Evolutionary conservation across 1,284 basidiomycete genomes (phyloP).

Genomic region (Moesziomyces aphidis): DNA sequence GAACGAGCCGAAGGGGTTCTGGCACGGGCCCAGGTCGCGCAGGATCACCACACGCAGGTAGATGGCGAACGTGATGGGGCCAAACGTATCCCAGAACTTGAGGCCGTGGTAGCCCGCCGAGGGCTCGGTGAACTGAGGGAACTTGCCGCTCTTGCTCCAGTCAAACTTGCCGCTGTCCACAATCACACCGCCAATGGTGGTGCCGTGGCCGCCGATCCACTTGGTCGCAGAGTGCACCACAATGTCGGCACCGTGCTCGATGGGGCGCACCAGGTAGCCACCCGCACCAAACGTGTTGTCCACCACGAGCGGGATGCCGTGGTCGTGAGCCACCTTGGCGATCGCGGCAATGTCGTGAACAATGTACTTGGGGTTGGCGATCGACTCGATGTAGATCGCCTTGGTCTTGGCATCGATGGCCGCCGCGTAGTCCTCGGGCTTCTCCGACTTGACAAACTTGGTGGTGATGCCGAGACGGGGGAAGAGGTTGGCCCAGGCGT

Average conservation of each 20-base stretch:
- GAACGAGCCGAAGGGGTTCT: constrained; percentile 87
- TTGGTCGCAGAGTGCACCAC: constrained; percentile 89
- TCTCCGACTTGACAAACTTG: constrained; percentile 78
- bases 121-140: constrained; percentile 84
- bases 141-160: constrained; percentile 81
- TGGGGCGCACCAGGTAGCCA: constrained; percentile 79
- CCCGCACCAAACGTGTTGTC: constrained; percentile 93
- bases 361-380: constrained; percentile 84
- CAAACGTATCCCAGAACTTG: constrained; percentile 75
- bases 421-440: constrained; percentile 76
- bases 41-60: constrained; percentile 81
- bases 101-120: constrained; percentile 84
- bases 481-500: constrained; percentile 82
- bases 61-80: constrained; percentile 77
- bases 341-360: constrained; percentile 79
- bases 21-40: constrained; percentile 79
- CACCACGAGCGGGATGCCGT: constrained; percentile 82
- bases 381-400: constrained; percentile 80
- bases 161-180: constrained; percentile 85
- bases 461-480: constrained; percentile 80
- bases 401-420: constrained; percentile 70
- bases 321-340: constrained; percentile 81
- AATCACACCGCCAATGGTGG: constrained; percentile 85
- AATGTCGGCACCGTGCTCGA: constrained; percentile 84
- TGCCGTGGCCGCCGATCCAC: constrained; percentile 92